Evolutionary conservation across 805 yeast genomes (phyloP).

Genomic region (Scheffersomyces lignosus): DNA sequence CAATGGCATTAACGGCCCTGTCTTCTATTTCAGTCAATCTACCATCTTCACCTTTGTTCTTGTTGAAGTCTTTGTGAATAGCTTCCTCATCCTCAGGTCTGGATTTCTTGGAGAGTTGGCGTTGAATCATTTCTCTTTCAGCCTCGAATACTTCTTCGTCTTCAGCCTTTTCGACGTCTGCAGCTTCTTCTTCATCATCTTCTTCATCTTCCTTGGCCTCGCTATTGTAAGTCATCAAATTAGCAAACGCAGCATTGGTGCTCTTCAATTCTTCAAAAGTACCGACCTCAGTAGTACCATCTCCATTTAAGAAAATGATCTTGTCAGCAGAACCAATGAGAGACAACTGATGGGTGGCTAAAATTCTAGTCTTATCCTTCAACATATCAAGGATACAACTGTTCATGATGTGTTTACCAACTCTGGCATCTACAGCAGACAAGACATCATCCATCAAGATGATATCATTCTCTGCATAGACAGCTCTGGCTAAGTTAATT

Average conservation of each 20-base stretch:
- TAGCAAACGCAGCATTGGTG: constrained; percentile 35
- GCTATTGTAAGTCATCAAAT: constrained; percentile 40
- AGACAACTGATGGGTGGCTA: constrained; percentile 84
- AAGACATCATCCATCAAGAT: constrained; percentile 75
- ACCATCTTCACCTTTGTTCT: constrained; percentile 16
- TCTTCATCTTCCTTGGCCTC: constrained; percentile 19
- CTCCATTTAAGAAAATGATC: constrained; percentile 66
- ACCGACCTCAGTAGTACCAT: constrained; percentile 62
- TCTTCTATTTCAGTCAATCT: constrained; percentile 15
- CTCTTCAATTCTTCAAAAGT: constrained; percentile 52
- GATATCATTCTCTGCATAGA: constrained; percentile 67
- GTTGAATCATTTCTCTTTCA: constrained; percentile 7
- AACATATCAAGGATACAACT: constrained; percentile 64
- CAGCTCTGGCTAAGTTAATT: constrained; percentile 75
- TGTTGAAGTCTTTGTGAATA: constrained; percentile 29
- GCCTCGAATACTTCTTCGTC: constrained; percentile 7
- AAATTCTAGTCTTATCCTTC: constrained; percentile 59
- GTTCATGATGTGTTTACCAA: constrained; percentile 75
- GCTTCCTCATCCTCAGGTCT: constrained; percentile 31
- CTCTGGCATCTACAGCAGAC: constrained; percentile 85
- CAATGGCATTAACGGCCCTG: constrained; percentile 26
- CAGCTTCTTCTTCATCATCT: constrained; percentile 11
- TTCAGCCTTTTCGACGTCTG: constrained; percentile 9
- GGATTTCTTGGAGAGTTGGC: constrained; percentile 9
- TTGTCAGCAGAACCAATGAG: constrained; percentile 69